Conservation (phyloP, 345 rosid species). For the Lumnitzera littorea region DNA sequence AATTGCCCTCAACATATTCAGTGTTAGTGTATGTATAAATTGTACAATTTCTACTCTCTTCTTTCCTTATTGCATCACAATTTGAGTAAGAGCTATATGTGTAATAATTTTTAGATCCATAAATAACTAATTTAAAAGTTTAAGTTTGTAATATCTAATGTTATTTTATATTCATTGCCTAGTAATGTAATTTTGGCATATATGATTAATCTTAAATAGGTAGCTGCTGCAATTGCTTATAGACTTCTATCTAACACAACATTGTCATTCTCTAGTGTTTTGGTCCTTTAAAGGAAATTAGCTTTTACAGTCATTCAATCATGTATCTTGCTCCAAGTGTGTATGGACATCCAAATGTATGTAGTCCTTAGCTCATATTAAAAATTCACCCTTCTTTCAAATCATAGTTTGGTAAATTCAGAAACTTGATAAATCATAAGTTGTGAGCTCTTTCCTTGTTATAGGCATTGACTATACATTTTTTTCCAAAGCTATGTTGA, state of each 20-base stretch:
- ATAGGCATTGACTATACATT: constrained; percentile 81
- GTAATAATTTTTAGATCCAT: not conserved
- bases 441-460: too few relatives aligned
- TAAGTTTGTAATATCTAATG: not conserved
- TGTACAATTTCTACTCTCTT: not conserved
- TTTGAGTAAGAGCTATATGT: not conserved
- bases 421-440: too few relatives aligned
- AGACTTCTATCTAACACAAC: constrained; percentile 39
- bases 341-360: constrained; percentile 62
- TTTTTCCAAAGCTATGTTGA: constrained; percentile 53
- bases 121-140: not conserved
- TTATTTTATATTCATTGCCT: too few relatives aligned
- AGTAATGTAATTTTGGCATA: too few relatives aligned
- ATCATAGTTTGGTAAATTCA: not conserved
- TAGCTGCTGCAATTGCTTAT: constrained; percentile 19
- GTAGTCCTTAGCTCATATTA: not conserved
- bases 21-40: constrained; percentile 25
- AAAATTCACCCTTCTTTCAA: not conserved
- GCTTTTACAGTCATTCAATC: constrained; percentile 52
- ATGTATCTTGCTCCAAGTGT: constrained; percentile 56
- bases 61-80: too few relatives aligned
- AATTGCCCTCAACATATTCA: constrained; percentile 21
- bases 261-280: constrained; percentile 50
- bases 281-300: constrained; percentile 57
- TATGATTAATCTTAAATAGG: constrained; percentile 12